A percentile compares a stretch with the other conserved stretches of the same genome.
These are phyloP conservation scores for Colletotrichum aenigma DNA, from an alignment of 2,329 filamentous ascomycete species.

Conservation along the genomic window DNA sequence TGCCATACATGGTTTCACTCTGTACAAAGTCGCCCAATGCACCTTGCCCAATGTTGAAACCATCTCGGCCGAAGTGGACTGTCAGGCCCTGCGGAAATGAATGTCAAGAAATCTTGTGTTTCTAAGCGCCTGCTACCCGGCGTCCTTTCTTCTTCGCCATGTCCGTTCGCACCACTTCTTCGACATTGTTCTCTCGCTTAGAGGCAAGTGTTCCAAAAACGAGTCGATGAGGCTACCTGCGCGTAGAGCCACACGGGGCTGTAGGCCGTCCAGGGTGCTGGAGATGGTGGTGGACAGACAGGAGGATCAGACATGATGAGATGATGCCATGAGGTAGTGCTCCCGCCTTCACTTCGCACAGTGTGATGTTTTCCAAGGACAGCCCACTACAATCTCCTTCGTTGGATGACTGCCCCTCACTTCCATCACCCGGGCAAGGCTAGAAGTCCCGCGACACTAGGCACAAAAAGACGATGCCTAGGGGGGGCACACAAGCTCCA, in stretches of 20 bases:
- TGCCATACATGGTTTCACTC: background rate
- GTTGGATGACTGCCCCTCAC: background rate
- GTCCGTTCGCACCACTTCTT: background rate
- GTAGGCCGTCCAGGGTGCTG: background rate
- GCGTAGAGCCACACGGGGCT: background rate
- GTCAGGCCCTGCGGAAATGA: background rate
- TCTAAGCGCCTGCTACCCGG: background rate
- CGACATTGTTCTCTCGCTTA: background rate
- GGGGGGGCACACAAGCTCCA: background rate
- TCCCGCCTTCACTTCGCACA: background rate
- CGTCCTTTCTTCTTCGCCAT: background rate
- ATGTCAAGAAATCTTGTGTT: background rate
- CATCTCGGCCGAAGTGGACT: background rate
- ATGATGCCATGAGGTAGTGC: background rate
- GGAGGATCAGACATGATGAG: background rate
- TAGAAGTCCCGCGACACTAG: background rate
- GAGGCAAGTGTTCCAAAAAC: background rate
- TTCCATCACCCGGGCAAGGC: background rate
- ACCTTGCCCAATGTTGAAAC: background rate
- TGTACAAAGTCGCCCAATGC: background rate
- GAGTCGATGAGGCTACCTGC: background rate
- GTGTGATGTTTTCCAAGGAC: background rate
- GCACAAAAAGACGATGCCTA: background rate
- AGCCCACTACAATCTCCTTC: background rate
- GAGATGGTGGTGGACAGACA: background rate